Base-by-base conservation (phyloP, 495 filamentous ascomycete genomes). In the Penicillium arizonense region DNA sequence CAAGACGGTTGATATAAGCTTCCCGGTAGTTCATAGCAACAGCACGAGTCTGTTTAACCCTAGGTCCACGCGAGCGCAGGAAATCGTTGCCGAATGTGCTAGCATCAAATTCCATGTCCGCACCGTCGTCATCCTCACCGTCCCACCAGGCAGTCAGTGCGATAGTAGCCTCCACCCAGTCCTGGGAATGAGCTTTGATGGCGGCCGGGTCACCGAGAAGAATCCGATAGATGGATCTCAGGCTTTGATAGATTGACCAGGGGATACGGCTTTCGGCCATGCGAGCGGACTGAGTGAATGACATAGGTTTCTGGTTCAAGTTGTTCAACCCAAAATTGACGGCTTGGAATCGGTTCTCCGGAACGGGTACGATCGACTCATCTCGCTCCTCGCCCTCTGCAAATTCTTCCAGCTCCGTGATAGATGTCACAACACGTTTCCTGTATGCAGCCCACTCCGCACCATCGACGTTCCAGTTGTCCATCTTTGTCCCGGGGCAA, bases 81-180 rank as follows among this genome's bases (percentile, higher is more conserved):
- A 69, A 67, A 33, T 65, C 51, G 23, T 57, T 45, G 43, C 60
- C 65, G 20, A 52, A 45, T n/a, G 56, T 56, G 50, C 63, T 66
- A 10, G 63, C 55, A 14, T 55, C 58, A 16, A 70, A 55, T 24
- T 60, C 59, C 13, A 61, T 35, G 18, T 36, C 47, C 0, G 65
- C 35, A 11, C 63, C 63, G 10, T 62, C 65, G 14, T 86, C 78
- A 46, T 85, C 84, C 13, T 88, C 81, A 33, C 91, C 88, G 65
- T 91, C 84, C 90, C 91, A 95, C 91, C 91, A 96, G 1, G 85
- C 84, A 9, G 90, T 87, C 40, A 96, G 69, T 4, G 83, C 86
- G 43, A 95, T 69, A 2, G 87, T 86, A 1, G 90, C 90, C 69
- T 97, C 92, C 40, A 91, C 78, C 91, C 91, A 97, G 65, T 94